These are phyloP conservation scores for Pyrenophora tritici-repentis DNA, from an alignment of 2,329 filamentous ascomycete genomes.

Conservation along the genomic window DNA sequence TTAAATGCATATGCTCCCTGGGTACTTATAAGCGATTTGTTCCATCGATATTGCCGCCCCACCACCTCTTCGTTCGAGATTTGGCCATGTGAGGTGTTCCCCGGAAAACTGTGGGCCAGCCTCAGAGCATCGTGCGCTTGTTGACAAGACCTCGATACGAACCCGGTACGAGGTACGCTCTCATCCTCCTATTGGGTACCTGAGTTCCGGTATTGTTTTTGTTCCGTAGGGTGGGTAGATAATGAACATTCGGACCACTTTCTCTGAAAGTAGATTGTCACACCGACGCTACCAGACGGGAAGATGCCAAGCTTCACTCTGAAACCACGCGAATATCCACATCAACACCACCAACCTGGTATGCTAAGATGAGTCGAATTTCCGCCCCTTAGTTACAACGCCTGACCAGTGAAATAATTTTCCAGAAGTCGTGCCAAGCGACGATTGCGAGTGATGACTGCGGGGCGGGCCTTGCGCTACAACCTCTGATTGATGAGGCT, in stretches of 20 bases:
- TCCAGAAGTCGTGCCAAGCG: conserved; percentile 1
- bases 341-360: conserved; percentile 1
- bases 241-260: conserved; percentile 1
- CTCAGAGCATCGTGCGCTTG: conserved; percentile 1
- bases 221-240: background rate
- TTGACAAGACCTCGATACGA: background rate
- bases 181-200: background rate
- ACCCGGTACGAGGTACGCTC: background rate
- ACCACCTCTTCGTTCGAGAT: background rate
- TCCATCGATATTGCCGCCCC: background rate
- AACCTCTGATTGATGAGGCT: conserved; percentile 1
- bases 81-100: conserved; percentile 1
- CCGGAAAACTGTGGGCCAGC: background rate
- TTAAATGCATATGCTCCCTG: conserved; percentile 2
- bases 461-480: conserved; percentile 1
- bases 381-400: conserved; percentile 5
- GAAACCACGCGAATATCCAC: conserved; percentile 16
- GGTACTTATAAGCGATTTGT: conserved; percentile 18
- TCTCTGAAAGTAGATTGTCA: conserved; percentile 8
- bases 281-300: conserved; percentile 7
- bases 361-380: conserved; percentile 6
- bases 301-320: conserved; percentile 9
- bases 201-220: background rate
- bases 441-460: background rate
- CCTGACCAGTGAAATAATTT: conserved; percentile 9